Base-by-base conservation (phyloP, 495 filamentous ascomycete species). In the Xylaria venustula region DNA sequence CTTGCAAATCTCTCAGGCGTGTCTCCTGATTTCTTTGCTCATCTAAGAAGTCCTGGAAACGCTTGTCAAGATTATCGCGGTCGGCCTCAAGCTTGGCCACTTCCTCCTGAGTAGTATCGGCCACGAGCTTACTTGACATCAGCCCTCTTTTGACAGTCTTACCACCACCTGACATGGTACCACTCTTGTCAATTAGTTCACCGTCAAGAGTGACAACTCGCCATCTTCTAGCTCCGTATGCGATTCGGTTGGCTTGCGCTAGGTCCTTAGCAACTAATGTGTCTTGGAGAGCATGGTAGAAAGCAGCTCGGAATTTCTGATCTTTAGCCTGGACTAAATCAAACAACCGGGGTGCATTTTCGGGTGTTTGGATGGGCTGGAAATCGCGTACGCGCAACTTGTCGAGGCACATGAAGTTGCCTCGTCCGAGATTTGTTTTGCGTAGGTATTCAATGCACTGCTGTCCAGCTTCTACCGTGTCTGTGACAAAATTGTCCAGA, bases 101-200 rank as follows among this genome's bases (percentile, higher is more conserved):
- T 64, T 95, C 90, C 53, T 98, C 94, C 71, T 90, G 91, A 40
- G 86, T 86, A 19, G 85, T 89, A 44, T 96, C 90, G 7, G 90
- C 84, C 11, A 89, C 89, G 42, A 96, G 88, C 73, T 97, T 98
- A 12, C 90, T 93, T 2, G 93, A 97, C 94, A 98, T 98, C 48
- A 88, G 85, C 2, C 95, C 95, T 61, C 86, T 89, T 58, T 93
- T 91, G 37, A 92, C 88, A 36, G 88, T 90, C 36, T 82, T 92
- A 42, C 94, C 94, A 80, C 94, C 94, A 77, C 94, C 94, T 63
- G 90, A 95, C 95, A 98, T 97, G 8, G 94, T 98, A 77, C 94
- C 94, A 2, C 92, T 96, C 64, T 91, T 93, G 74, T 98, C 94
- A 59, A 98, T 97, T 48, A 98, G 83, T 68, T 97, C 92, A 19